A percentile compares a stretch with the other conserved stretches of the same genome.
phyloP scores from a whole-genome alignment of 2,329 filamentous ascomycete species.

The Clarireedia monteithiana region DNA sequence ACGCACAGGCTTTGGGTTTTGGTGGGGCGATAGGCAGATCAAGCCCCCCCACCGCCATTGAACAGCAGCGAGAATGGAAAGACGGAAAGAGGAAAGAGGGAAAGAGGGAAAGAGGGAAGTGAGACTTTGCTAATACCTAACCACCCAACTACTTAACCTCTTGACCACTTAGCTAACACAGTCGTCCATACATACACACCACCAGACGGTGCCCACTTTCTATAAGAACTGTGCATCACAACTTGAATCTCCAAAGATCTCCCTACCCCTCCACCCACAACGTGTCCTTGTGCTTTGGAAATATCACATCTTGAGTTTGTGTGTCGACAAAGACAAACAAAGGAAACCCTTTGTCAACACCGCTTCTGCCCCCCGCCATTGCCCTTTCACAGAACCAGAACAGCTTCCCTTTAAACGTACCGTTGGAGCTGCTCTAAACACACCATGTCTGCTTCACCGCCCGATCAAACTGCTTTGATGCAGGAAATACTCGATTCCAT shows the following conservation, averaged over 20 bases:
- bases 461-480: constrained; percentile 32
- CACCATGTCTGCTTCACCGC: constrained; percentile 12
- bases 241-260: background rate
- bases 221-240: background rate
- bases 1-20: background rate
- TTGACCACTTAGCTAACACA: background rate
- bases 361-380: too few relatives aligned
- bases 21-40: background rate
- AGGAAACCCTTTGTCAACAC: too few relatives aligned
- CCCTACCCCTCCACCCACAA: background rate
- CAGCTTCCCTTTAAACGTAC: background rate
- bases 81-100: background rate
- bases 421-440: background rate
- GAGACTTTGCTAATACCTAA: background rate
- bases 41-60: background rate
- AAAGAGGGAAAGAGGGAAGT: background rate
- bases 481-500: constrained; percentile 48
- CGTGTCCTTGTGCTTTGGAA: constrained; percentile 1
- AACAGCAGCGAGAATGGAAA: background rate
- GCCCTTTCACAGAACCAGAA: too few relatives aligned
- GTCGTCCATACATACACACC: background rate
- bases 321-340: too few relatives aligned
- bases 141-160: background rate
- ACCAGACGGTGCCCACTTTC: constrained; percentile 1
- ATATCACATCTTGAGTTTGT: too few relatives aligned